Conservation (phyloP, 495 filamentous ascomycete genomes). For the Daldinia vernicosa region DNA sequence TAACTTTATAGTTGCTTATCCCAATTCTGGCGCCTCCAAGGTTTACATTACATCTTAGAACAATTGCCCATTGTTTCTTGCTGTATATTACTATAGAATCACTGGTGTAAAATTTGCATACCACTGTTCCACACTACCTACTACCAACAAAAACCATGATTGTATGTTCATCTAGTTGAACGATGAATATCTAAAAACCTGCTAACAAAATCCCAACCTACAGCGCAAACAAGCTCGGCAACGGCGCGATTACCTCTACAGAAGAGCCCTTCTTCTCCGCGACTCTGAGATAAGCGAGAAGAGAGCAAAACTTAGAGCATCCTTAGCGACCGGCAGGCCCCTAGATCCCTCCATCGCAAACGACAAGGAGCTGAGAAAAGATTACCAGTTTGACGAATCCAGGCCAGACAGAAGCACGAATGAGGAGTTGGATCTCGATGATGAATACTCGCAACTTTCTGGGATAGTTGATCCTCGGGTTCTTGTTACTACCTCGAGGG, state of each 20-base stretch:
- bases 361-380: slow-evolving; percentile 83
- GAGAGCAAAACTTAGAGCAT: slow-evolving; percentile 82
- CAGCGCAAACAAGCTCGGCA: slow-evolving; percentile 80
- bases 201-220: slow-evolving; percentile 33
- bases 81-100: not conserved
- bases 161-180: slow-evolving; percentile 29
- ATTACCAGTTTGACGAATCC: slow-evolving; percentile 94
- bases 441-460: slow-evolving; percentile 89
- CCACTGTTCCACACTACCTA: not conserved
- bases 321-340: slow-evolving; percentile 81
- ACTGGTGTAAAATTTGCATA: not conserved
- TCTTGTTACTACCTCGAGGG: slow-evolving; percentile 86
- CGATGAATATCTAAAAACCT: not conserved
- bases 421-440: slow-evolving; percentile 82
- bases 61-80: not conserved
- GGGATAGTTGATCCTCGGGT: slow-evolving; percentile 84
- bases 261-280: slow-evolving; percentile 70
- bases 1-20: not conserved
- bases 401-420: slow-evolving; percentile 66
- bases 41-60: not conserved
- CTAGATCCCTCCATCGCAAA: slow-evolving; percentile 88
- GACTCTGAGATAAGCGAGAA: slow-evolving; percentile 94
- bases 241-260: slow-evolving; percentile 94
- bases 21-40: not conserved
- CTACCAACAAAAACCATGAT: slow-evolving; percentile 31